A percentile compares a stretch with the other conserved stretches of the same genome.
Evolutionary conservation across 164 flowering plant genomes (phyloP).

Genomic region (Pachysandra terminalis): DNA sequence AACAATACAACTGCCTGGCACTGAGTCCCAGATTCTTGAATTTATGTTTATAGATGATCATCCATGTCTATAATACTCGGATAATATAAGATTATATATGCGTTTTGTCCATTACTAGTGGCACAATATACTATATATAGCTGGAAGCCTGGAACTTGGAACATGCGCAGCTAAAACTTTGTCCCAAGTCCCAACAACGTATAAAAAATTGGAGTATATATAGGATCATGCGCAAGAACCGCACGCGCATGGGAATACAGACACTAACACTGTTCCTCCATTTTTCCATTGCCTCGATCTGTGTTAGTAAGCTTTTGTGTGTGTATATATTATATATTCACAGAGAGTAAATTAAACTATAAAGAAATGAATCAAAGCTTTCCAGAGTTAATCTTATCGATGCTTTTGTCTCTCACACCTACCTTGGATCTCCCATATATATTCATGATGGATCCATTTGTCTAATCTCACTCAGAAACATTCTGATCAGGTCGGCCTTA

Average conservation of each 20-base stretch:
- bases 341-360: too few relatives aligned
- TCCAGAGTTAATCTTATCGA: constrained; percentile 8
- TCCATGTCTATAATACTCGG: too few relatives aligned
- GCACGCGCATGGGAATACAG: constrained; percentile 4
- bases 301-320: neutral
- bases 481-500: too few relatives aligned
- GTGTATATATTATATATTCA: too few relatives aligned
- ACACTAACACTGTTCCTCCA: neutral
- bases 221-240: constrained; percentile 8
- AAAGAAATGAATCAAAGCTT: neutral
- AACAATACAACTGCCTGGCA: too few relatives aligned
- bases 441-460: constrained; percentile 5
- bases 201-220: neutral
- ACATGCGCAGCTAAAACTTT: neutral
- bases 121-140: too few relatives aligned
- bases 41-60: too few relatives aligned
- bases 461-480: too few relatives aligned
- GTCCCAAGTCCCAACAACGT: neutral
- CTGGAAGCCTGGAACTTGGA: neutral
- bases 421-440: constrained; percentile 28
- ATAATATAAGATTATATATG: too few relatives aligned
- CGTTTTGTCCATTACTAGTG: too few relatives aligned
- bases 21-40: too few relatives aligned
- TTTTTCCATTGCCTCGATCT: neutral
- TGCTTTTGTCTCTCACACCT: constrained; percentile 29